Base-by-base conservation (phyloP, 2,329 filamentous ascomycete genomes). In the Claviceps quebecensis region DNA sequence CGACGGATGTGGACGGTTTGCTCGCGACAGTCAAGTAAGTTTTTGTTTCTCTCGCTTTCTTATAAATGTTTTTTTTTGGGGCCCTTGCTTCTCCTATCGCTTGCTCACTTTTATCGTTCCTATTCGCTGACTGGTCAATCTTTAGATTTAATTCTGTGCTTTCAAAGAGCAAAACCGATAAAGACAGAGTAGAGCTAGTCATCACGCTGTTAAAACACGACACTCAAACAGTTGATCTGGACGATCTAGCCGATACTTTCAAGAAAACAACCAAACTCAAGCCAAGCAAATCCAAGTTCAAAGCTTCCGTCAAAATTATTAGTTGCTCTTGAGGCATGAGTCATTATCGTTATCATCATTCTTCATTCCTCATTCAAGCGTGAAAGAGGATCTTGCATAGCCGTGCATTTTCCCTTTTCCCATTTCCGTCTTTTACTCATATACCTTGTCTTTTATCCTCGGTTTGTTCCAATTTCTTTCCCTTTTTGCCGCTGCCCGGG, bases 21-120 rank as follows among this genome's bases (percentile, higher is more conserved):
- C 55, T 56, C 14, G 61, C 63, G 5, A 59, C 57, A 16, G 58
- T 77, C 47, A 67, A 59, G 74, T 76, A 57, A 62, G 44, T 8
- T 2, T 17, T 14, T 11, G 17, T 26, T 46, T 14, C 8, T 14
- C 14, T 47, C 2, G n/a, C 6, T 13, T 4, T 13, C 19, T 19
- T 19, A 2, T 19, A 19, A 19, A 19, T 19, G 19, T 19, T 19
- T 19, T 19, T 23, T 23, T 23, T 23, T 23, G 22, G 22, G 8
- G 8, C 29, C 1, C 41, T n/a, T 8, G 4, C 3, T 45, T 14
- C 17, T 37, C 5, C 1, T 11, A 9, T 2, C 44, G 14, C 46
- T 26, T 48, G 3, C 16, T 26, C 23, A 34, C 19, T 23, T 16
- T 9, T 36, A 16, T 26, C 16, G 8, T 26, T 26, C 14, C 17